These are phyloP conservation scores for Cyberlindnera americana DNA, from an alignment of 805 yeast species.

Conservation along the genomic window DNA sequence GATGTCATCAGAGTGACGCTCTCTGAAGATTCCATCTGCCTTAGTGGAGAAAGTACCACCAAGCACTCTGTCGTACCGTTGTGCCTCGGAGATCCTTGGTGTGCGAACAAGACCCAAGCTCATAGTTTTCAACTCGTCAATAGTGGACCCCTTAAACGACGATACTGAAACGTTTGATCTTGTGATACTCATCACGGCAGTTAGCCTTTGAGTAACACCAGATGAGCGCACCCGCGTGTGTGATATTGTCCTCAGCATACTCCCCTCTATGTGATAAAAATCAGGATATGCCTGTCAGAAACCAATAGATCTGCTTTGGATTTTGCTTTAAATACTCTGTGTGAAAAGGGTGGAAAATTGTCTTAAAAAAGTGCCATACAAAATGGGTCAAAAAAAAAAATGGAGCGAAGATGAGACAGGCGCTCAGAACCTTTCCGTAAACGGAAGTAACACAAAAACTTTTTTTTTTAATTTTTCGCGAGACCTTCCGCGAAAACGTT, in stretches of 20 bases:
- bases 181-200: not conserved
- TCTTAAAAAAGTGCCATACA: not conserved
- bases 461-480: not conserved
- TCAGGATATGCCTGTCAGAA: too few species aligned
- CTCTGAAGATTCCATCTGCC: conserved; percentile 22
- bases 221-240: not conserved
- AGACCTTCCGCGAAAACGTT: too few species aligned
- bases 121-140: conserved; percentile 20
- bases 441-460: not conserved
- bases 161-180: conserved; percentile 5
- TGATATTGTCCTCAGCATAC: conserved; percentile 9
- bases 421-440: not conserved
- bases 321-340: too few species aligned
- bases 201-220: not conserved
- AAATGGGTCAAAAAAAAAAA: conserved; percentile 2
- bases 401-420: not conserved
- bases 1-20: conserved; percentile 47
- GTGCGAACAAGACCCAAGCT: conserved; percentile 3
- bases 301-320: too few species aligned
- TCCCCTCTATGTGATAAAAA: too few species aligned
- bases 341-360: too few species aligned
- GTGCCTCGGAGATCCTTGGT: not conserved
- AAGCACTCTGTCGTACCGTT: conserved; percentile 10
- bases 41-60: conserved; percentile 21
- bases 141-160: conserved; percentile 7